A percentile compares a stretch with the other conserved stretches of the same genome.
Evolutionary conservation across 2,329 filamentous ascomycete genomes (phyloP).

Genomic region (Diplocarpon mali): DNA sequence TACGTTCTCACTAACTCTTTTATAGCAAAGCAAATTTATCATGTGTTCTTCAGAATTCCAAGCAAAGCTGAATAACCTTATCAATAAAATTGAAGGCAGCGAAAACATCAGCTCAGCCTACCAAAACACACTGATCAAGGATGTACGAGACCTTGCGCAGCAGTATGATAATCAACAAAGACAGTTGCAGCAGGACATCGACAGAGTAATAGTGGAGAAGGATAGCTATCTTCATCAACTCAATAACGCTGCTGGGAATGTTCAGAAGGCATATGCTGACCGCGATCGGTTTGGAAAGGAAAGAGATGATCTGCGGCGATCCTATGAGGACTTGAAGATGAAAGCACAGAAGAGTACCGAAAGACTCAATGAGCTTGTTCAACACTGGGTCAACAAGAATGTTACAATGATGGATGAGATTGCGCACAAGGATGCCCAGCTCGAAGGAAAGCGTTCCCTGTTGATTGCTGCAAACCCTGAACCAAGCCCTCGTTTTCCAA

Average conservation of each 20-base stretch:
- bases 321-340: neutral
- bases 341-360: conserved; percentile 2
- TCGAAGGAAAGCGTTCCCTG: conserved; percentile 5
- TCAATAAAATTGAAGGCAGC: neutral
- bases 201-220: neutral
- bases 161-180: neutral
- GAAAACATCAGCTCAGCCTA: neutral
- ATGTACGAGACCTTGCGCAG: neutral
- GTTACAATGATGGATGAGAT: conserved; percentile 10
- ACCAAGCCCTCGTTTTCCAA: neutral
- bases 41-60: neutral
- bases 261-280: conserved; percentile 5
- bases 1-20: neutral
- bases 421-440: conserved; percentile 10
- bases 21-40: neutral
- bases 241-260: neutral
- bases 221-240: neutral
- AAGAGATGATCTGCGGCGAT: conserved; percentile 1
- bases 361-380: conserved; percentile 3
- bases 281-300: conserved; percentile 3
- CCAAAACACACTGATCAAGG: neutral
- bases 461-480: neutral
- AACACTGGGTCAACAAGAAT: conserved; percentile 3
- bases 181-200: neutral
- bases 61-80: neutral